Percentiles rank a stretch among this genome's conserved stretches.
These are phyloP conservation scores for Calocera viscosa DNA, from an alignment of 768 basidiomycete species.

Conservation along the genomic window DNA sequence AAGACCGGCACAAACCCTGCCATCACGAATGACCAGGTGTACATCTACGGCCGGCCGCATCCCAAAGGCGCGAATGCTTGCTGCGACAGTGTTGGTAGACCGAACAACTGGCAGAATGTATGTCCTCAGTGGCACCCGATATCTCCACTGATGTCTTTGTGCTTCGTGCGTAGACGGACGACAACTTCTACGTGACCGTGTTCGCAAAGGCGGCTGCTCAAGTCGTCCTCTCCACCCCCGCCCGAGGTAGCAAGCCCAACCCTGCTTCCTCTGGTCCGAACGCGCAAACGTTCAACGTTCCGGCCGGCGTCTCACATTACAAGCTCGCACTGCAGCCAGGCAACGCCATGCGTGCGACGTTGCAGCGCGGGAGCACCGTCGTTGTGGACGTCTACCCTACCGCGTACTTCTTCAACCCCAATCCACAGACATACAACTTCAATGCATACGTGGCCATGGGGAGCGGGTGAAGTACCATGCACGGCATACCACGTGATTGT, in stretches of 20 bases:
- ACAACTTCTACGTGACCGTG: slow-evolving; percentile 22
- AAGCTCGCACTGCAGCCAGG: background rate
- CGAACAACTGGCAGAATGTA: slow-evolving; percentile 12
- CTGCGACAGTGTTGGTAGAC: slow-evolving; percentile 15
- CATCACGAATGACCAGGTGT: slow-evolving; percentile 21
- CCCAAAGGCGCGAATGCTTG: slow-evolving; percentile 19
- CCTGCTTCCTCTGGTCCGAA: slow-evolving; percentile 2
- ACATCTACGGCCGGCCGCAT: slow-evolving; percentile 21
- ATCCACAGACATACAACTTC: slow-evolving; percentile 18
- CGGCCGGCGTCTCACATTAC: background rate
- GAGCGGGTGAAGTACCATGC: background rate
- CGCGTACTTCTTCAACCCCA: slow-evolving; percentile 16
- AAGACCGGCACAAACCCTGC: slow-evolving; percentile 21
- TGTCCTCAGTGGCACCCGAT: background rate
- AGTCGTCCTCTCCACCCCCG: slow-evolving; percentile 14
- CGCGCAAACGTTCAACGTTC: background rate
- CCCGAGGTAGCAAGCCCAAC: slow-evolving; percentile 19
- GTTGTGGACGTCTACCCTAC: slow-evolving; percentile 16
- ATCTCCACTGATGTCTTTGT: background rate
- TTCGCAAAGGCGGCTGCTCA: slow-evolving; percentile 16
- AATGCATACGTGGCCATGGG: slow-evolving; percentile 13
- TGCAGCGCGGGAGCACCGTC: slow-evolving; percentile 18
- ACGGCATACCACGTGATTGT: no score
- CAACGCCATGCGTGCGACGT: slow-evolving; percentile 13
- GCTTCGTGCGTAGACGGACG: slow-evolving; percentile 12